Evolutionary conservation across 1,284 basidiomycete genomes (phyloP), one percentile per base, ranked within the genome.

Genomic region (Peniophora sp.): DNA sequence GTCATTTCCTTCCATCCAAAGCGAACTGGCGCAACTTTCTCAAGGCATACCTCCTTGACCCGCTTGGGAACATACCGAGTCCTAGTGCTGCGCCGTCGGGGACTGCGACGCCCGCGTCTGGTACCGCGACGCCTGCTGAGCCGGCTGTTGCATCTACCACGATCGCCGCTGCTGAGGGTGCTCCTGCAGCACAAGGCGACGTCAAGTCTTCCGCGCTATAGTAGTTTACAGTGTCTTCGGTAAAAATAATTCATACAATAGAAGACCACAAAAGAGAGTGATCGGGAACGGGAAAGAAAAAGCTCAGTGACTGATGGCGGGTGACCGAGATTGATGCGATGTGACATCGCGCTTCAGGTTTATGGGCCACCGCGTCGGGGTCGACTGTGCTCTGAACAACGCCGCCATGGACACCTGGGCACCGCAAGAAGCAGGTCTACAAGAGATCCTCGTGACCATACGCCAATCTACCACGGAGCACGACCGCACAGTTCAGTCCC

Each of bases 371-470:
- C 27, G 27, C 27, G 27, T 32, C 27, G 27, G 27, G 12, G 6
- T 32, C 6, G 27, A 32, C 27, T 32, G 27, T 32, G 27, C 27
- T 32, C 27, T 32, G 27, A 32, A 32, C 27, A 32, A 32, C 27
- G 27, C 27, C 59, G 67, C 64, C 63, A 80, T 81, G 79, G 63
- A 74, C 64, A 67, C 70, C 62, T 93, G 91, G 91, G 72, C 71
- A 55, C 90, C 90, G 57, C 81, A 88, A 61, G 81, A 79, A 61
- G 77, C 75, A 55, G 90, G 85, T 61, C 74, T 93, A 64, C 79
- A 86, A 66, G 88, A 93, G 75, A 88, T 93, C 62, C 72, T 93
- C 43, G 77, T 83, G 61, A 92, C 89, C n/a, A 83, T 92, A 64
- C 84, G 82, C 67, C 85, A 90, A 62, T 92, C 89, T 11, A 90